Percentiles rank a stretch among this genome's conserved stretches.
These are phyloP conservation scores for Drechslerella stenobrocha DNA, from an alignment of 2,329 filamentous ascomycete genomes.

Conservation along the genomic window DNA sequence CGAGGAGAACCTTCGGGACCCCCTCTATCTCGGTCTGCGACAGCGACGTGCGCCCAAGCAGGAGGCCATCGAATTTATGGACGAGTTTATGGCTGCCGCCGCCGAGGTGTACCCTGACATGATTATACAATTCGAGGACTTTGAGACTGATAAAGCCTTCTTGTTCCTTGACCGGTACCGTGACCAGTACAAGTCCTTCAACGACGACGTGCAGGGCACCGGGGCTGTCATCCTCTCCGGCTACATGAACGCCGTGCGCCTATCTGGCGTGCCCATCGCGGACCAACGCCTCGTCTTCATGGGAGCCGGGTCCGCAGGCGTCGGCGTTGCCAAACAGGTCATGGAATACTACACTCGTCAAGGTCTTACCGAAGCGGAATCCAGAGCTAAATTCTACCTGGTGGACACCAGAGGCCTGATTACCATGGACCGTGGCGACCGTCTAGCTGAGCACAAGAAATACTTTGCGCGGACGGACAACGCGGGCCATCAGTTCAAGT, in stretches of 20 bases:
- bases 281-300: conserved; percentile 96
- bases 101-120: conserved; percentile 72
- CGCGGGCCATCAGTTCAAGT: conserved; percentile 71
- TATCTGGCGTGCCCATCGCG: conserved; percentile 79
- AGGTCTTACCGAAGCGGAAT: conserved; percentile 83
- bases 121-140: conserved; percentile 91
- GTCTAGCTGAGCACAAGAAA: conserved; percentile 85
- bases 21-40: conserved; percentile 86
- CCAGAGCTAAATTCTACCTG: conserved; percentile 90
- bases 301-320: conserved; percentile 90
- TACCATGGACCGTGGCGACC: conserved; percentile 87
- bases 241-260: conserved; percentile 69
- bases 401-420: conserved; percentile 97
- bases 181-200: conserved; percentile 89
- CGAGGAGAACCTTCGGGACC: conserved; percentile 68
- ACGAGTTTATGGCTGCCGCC: conserved; percentile 93
- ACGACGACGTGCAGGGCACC: conserved; percentile 97
- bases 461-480: conserved; percentile 70
- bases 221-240: conserved; percentile 91
- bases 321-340: conserved; percentile 96
- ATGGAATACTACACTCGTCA: conserved; percentile 95
- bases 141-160: conserved; percentile 82
- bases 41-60: conserved; percentile 75
- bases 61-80: conserved; percentile 87
- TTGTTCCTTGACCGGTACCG: conserved; percentile 88